Conservation (phyloP, 495 filamentous ascomycete genomes). For the Daldinia childiae region DNA sequence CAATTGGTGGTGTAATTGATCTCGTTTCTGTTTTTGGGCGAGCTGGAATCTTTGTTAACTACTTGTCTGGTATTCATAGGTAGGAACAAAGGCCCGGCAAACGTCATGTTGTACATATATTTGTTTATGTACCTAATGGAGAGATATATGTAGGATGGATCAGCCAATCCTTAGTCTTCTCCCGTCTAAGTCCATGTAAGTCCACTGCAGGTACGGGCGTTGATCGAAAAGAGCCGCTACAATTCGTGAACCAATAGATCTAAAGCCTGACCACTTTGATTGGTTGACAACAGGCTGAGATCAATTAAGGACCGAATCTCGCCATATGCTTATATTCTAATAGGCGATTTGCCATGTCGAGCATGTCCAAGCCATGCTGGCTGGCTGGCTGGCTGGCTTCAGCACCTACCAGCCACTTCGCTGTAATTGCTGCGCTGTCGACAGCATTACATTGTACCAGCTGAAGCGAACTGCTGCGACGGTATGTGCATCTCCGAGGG, state of each 20-base stretch:
- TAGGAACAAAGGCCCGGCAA: background rate
- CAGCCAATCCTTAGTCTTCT: background rate
- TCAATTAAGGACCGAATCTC: slow-evolving; percentile 26
- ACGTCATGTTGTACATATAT: slow-evolving; percentile 27
- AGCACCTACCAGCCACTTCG: background rate
- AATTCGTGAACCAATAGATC: slow-evolving; percentile 29
- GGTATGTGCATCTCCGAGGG: slow-evolving; percentile 17
- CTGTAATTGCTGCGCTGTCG: slow-evolving; percentile 5
- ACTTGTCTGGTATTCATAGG: background rate
- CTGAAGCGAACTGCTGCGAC: slow-evolving; percentile 3
- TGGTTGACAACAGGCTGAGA: slow-evolving; percentile 30
- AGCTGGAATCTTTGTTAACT: background rate
- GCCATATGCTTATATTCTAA: slow-evolving; percentile 26
- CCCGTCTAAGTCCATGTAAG: background rate
- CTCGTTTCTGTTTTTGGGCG: slow-evolving; percentile 26
- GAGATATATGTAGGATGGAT: background rate
- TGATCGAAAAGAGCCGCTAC: slow-evolving; percentile 36
- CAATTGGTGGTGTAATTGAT: slow-evolving; percentile 20
- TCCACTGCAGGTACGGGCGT: slow-evolving; percentile 36
- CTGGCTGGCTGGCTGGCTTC: slow-evolving; percentile 19
- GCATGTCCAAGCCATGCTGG: slow-evolving; percentile 34
- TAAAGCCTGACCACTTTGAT: slow-evolving; percentile 24
- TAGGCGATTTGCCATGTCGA: slow-evolving; percentile 36
- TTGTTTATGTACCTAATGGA: no score
- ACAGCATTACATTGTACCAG: background rate